Evolutionary conservation across 169 alveolate genomes (phyloP), one percentile per base, ranked within the genome.

Genomic region (Cryptosporidium ubiquitum): DNA sequence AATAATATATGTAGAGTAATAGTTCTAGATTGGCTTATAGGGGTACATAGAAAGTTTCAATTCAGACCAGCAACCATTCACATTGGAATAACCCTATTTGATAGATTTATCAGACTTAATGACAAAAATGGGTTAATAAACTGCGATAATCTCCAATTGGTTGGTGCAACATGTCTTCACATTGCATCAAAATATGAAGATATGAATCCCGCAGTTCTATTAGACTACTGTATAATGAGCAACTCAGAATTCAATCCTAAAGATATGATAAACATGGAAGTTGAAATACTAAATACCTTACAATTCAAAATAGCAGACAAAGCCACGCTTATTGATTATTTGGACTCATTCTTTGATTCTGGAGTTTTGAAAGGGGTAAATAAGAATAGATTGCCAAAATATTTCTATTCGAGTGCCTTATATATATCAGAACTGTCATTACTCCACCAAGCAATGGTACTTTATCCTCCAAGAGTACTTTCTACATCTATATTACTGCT

Each of bases 41-140:
- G 89, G 26, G 89, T 79, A 14, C 89, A 79, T 39, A n/a, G 89
- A 58, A 79, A 79, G 29, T 79, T 79, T 64, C 89, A 79, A 79
- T 79, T 79, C 69, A 79, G 89, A 42, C 89, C 89, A 7, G 89
- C 89, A 60, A 79, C 89, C 5, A 61, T 79, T 4, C 75, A 79
- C 33, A 79, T 79, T 79, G 75, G 89, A 20, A 79, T 79, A 40
- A 49, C 73, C 26, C 14, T 79, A 16, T 79, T 79, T 79, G 89
- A 79, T 64, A 79, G 75, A 31, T 79, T 79, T 64, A 79, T 79
- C 26, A 35, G 33, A 6, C 23, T 60, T 20, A 79, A 79, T 29
- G 61, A 40, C 20, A 58, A 58, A 23, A n/a, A 58, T 20, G 74
- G 66, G 0, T 26, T 79, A 26, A 79, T 79, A 31, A 79, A 47